These are phyloP conservation scores for Ogataea paraovalis DNA, from an alignment of 805 yeast species.

Conservation along the genomic window DNA sequence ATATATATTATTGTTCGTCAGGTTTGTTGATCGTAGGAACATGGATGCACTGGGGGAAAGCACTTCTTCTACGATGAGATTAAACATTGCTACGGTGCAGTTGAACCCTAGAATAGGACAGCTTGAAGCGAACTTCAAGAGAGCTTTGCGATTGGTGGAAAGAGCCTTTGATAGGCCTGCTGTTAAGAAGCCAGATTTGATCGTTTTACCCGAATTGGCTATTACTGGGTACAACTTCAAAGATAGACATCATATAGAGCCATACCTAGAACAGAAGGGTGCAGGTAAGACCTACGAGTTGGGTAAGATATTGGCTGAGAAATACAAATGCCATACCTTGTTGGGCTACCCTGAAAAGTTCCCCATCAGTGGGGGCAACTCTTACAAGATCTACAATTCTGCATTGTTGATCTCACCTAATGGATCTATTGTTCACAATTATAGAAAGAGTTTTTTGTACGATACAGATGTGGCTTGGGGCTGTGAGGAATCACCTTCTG, in stretches of 20 bases:
- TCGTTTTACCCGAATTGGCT: conserved; percentile 80
- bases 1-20: not conserved
- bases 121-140: conserved; percentile 34
- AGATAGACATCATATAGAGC: conserved; percentile 43
- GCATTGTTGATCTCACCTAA: conserved; percentile 58
- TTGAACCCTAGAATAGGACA: conserved; percentile 62
- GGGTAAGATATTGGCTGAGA: conserved; percentile 51
- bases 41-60: no score
- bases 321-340: conserved; percentile 59
- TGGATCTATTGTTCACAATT: conserved; percentile 60
- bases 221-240: conserved; percentile 78
- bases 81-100: conserved; percentile 65
- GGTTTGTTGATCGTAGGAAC: not conserved
- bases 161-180: conserved; percentile 49
- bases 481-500: conserved; percentile 59
- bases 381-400: conserved; percentile 54
- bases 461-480: conserved; percentile 83
- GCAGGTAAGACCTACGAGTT: conserved; percentile 44
- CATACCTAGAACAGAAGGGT: conserved; percentile 48
- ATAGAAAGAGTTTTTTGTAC: conserved; percentile 73
- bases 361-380: conserved; percentile 3
- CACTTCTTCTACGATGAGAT: conserved; percentile 32
- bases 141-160: conserved; percentile 29
- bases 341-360: conserved; percentile 76
- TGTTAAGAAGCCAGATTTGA: conserved; percentile 47